phyloP scores from a whole-genome alignment of 306 rosid species.

The Cucurbita moschata region DNA sequence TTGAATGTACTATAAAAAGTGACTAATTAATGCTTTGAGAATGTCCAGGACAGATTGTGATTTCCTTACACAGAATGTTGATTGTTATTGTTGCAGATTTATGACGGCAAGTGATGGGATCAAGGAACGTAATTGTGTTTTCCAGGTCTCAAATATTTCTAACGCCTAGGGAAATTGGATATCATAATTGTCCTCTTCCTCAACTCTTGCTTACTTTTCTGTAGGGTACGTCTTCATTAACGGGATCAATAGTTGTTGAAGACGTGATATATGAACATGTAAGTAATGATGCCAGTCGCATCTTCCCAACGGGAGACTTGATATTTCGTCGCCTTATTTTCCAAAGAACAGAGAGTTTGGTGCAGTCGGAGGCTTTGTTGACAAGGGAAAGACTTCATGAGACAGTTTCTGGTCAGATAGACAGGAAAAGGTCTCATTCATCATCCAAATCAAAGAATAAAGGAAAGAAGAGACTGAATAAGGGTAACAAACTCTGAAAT shows the following conservation, averaged over 20 bases:
- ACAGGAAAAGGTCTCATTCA: slow-evolving; percentile 37
- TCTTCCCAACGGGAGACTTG: slow-evolving; percentile 52
- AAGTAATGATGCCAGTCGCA: slow-evolving; percentile 31
- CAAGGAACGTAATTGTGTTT: slow-evolving; percentile 53
- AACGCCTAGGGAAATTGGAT: slow-evolving; percentile 1
- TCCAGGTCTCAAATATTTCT: slow-evolving; percentile 37
- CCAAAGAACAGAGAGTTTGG: slow-evolving; percentile 72
- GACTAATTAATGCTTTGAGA: not conserved
- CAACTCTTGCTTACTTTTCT: slow-evolving; percentile 14
- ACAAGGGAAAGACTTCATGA: slow-evolving; percentile 24
- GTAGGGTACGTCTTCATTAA: slow-evolving; percentile 71
- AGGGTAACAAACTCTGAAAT: slow-evolving; percentile 26
- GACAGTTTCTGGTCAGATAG: slow-evolving; percentile 24
- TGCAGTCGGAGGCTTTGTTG: slow-evolving; percentile 89
- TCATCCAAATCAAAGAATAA: slow-evolving; percentile 55
- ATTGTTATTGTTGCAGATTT: slow-evolving; percentile 48
- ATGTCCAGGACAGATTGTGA: not conserved
- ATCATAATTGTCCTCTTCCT: slow-evolving; percentile 8
- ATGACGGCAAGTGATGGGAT: slow-evolving; percentile 95
- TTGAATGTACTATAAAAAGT: not conserved
- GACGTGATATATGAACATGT: slow-evolving; percentile 76
- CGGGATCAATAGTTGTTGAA: slow-evolving; percentile 72
- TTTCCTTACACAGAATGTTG: not conserved
- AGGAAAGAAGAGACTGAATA: slow-evolving; percentile 28
- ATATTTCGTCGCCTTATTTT: slow-evolving; percentile 81